These are phyloP conservation scores for Penicillium canariense DNA, from an alignment of 495 filamentous ascomycete species.

Conservation along the genomic window DNA sequence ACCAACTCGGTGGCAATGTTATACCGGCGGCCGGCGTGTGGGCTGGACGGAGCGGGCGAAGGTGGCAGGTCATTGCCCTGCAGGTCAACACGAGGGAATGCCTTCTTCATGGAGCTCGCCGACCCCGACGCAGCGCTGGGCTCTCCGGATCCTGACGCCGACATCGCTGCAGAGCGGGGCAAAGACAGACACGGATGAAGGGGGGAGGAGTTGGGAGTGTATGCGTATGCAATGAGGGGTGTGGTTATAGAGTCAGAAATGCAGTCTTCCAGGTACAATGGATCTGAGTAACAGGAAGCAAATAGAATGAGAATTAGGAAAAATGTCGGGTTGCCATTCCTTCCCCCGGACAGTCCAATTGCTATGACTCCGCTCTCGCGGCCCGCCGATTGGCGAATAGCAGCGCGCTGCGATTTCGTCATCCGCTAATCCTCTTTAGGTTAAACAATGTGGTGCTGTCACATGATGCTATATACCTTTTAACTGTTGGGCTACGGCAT, in stretches of 20 bases:
- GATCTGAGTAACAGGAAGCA: neutral
- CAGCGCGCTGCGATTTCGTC: conserved; percentile 27
- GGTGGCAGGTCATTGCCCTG: conserved; percentile 90
- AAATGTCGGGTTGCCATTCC: conserved; percentile 2
- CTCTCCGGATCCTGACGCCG: conserved; percentile 42
- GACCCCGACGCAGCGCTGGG: conserved; percentile 23
- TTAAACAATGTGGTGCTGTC: neutral
- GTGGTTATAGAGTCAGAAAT: neutral
- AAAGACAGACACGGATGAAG: conserved; percentile 10
- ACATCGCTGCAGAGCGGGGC: conserved; percentile 46
- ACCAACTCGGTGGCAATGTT: conserved; percentile 94
- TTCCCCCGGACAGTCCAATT: conserved; percentile 19
- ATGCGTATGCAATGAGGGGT: neutral
- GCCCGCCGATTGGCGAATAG: conserved; percentile 26
- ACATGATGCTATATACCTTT: no score
- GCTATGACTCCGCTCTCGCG: conserved; percentile 19
- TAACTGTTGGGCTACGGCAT: no score
- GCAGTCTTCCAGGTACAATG: conserved; percentile 2
- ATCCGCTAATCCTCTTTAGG: conserved; percentile 22
- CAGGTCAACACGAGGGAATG: conserved; percentile 70
- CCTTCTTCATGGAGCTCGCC: conserved; percentile 57
- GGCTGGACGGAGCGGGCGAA: conserved; percentile 91
- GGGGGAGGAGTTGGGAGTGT: neutral
- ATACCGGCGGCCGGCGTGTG: conserved; percentile 78
- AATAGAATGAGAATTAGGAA: conserved; percentile 8